Evolutionary conservation across 2,329 filamentous ascomycete species (phyloP), one percentile per base, ranked within the genome.

Genomic region (Apiospora sp.): DNA sequence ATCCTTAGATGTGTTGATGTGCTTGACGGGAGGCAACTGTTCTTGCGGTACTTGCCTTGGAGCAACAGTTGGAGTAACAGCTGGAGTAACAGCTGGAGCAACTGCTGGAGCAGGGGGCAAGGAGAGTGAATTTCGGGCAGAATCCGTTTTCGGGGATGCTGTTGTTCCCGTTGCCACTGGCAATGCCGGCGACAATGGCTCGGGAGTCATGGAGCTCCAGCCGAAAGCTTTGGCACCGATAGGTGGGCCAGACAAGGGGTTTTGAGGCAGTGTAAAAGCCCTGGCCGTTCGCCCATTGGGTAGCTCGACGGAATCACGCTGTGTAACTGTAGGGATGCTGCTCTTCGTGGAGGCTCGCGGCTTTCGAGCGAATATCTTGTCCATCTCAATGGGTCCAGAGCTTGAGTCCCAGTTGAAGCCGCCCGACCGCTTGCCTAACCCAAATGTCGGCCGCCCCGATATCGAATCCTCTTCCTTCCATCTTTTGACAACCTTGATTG

Each of bases 381-480:
- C 82, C 16, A 91, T 84, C 12, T 87, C 84, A 1, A 90, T 82
- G 13, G 86, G 84, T 43, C 86, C 84, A 0, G 86, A 85, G 24
- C 84, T 83, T 19, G 86, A 86, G 75, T 91, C 88, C 90, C 90
- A 92, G 43, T 90, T 89, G 79, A 92, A 92, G 75, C 88, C 85
- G 46, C 84, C 85, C 72, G 84, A 86, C 7, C 84, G 81, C 67
- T 83, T 81, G 0, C 84, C 76, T 34, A 84, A 85, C 10, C 85
- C 86, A 13, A 88, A 80, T 0, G 82, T 83, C 16, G 85, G 81
- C 68, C 86, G 86, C 1, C 89, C 88, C 2, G 87, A 83, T 41
- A 89, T 87, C 0, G 88, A 88, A 75, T 91, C 90, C 76, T 92
- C 88, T 75, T 91, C 89, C 86, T 92, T 90, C 91, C 91, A 93